Base-by-base conservation (phyloP, 306 rosid species). In the Quercus dentata region DNA sequence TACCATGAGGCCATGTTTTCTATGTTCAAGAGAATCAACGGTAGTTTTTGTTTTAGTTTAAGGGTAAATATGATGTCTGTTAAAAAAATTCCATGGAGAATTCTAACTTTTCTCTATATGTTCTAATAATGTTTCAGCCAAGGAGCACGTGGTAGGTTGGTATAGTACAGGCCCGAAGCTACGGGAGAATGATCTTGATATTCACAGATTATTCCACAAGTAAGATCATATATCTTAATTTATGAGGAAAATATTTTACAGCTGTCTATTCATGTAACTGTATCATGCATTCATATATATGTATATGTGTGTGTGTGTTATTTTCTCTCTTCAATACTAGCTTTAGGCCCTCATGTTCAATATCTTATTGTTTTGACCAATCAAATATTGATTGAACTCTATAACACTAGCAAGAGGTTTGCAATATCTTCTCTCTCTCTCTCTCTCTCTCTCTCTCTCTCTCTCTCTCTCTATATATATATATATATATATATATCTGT, bases 11-110 rank as follows among this genome's bases (percentile, higher is more conserved):
- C 97, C 0, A 92, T 94, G 97, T 92, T 88, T 80, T 94, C 98
- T 13, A 94, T 94, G 98, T 94, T 94, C 83, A 94, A 94, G 89
- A 92, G 98, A 80, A 94, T 94, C 69, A 94, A 94, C 74, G 98
- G 98, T 94, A 87, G 56, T 52, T 25, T 49, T 1, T 49, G 71
- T 46, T 38, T 44, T 30, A 12, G 15, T 64, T 23, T 38, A 33
- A 9, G 5, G 13, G 52, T 67, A 23, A 67, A 18, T 67, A 33
- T 67, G 71, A 8, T 35, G 70, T 10, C 51, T 31, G 72, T 33
- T 67, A 18, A 19, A 33, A 19, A 30, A 5, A 10, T 56, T 18
- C 64, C 21, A 4, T 56, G 56, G 62, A 65, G 61, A 71, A 28
- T 25, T 56, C 5, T 46, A 73, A 61, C n/a, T 51, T 2, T 30